Evolutionary conservation across 2,329 filamentous ascomycete species (phyloP).

Genomic region (Aspergillus sp.): DNA sequence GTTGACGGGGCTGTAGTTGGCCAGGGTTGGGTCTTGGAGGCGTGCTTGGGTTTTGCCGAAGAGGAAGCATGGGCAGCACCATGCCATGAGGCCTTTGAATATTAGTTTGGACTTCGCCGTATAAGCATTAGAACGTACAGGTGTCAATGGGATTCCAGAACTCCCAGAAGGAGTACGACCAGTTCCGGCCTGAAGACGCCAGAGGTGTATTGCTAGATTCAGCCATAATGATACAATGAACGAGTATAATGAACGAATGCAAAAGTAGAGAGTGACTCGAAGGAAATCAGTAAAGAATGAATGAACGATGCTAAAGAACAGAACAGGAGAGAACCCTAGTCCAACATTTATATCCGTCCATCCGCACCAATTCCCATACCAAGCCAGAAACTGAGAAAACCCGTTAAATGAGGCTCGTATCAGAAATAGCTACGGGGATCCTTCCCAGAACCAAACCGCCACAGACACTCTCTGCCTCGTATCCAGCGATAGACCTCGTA

Average conservation of each 20-base stretch:
- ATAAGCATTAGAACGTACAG: not conserved
- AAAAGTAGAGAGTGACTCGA: not conserved
- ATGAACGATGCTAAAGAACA: not conserved
- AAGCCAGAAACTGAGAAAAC: no score
- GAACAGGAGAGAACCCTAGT: no score
- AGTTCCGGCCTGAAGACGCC: not conserved
- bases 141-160: slow-evolving; percentile 9
- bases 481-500: no score
- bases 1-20: slow-evolving; percentile 4
- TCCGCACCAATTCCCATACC: no score
- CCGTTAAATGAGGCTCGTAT: no score
- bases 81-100: slow-evolving; percentile 2
- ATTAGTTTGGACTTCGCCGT: no score
- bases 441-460: no score
- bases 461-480: no score
- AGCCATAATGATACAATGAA: not conserved
- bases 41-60: slow-evolving; percentile 9
- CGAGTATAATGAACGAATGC: not conserved
- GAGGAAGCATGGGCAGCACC: slow-evolving; percentile 12
- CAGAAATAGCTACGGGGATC: no score
- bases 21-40: slow-evolving; percentile 2
- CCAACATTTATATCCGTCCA: no score
- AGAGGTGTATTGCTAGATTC: not conserved
- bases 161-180: slow-evolving; percentile 8
- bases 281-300: not conserved